phyloP scores from a whole-genome alignment of 371 early-diverging fungal genomes.

The Mucor lusitanicus region DNA sequence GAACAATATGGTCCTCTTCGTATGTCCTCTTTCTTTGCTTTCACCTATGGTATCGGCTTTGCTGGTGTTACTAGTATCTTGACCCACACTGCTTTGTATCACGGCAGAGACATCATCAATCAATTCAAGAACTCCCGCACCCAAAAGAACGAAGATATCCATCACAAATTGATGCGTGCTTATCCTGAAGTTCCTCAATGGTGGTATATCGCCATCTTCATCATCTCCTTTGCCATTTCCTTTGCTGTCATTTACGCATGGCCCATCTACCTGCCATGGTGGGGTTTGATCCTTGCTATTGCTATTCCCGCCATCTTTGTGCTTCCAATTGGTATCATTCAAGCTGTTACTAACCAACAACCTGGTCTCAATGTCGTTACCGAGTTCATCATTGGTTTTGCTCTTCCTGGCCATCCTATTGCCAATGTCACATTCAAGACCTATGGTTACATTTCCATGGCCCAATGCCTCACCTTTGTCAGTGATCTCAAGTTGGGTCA shows the following conservation, averaged over 20 bases:
- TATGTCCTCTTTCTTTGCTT: conserved; percentile 58
- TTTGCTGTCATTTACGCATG: conserved; percentile 57
- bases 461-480: conserved; percentile 63
- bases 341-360: conserved; percentile 70
- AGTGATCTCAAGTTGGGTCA: conserved; percentile 71
- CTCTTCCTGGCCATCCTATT: conserved; percentile 66
- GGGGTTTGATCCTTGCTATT: conserved; percentile 67
- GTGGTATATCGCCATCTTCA: conserved; percentile 68
- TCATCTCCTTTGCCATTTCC: conserved; percentile 42
- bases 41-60: conserved; percentile 65
- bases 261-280: conserved; percentile 69
- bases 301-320: conserved; percentile 66
- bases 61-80: conserved; percentile 70
- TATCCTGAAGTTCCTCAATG: conserved; percentile 75
- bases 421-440: conserved; percentile 73
- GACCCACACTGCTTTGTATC: conserved; percentile 63
- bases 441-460: conserved; percentile 62
- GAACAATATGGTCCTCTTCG: conserved; percentile 71
- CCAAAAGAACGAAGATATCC: conserved; percentile 61
- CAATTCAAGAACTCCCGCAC: conserved; percentile 60
- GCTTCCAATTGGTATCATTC: conserved; percentile 80
- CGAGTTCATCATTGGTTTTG: conserved; percentile 66
- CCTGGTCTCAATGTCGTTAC: conserved; percentile 79
- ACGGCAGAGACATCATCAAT: conserved; percentile 62
- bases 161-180: conserved; percentile 69